Evolutionary conservation across 2,329 filamentous ascomycete species (phyloP).

Genomic region (Apiospora hydei): DNA sequence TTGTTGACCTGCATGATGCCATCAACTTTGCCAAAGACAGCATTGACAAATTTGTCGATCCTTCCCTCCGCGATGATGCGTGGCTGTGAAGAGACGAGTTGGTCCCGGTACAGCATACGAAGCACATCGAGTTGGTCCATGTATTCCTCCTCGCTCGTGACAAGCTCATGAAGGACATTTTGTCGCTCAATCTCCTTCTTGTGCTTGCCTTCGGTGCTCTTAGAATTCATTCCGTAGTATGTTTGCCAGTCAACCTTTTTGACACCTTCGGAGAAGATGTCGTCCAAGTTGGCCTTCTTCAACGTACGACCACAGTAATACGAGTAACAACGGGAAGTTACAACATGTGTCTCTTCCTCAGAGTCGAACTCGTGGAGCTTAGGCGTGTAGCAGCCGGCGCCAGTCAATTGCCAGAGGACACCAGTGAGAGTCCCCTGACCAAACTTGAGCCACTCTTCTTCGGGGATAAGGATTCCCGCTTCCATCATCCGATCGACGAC

Average conservation of each 20-base stretch:
- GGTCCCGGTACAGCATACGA: constrained; percentile 83
- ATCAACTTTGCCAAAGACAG: constrained; percentile 92
- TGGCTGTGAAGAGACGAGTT: constrained; percentile 74
- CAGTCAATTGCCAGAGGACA: constrained; percentile 91
- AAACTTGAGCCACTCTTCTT: constrained; percentile 98
- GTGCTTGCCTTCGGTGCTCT: constrained; percentile 72
- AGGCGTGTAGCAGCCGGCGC: constrained; percentile 88
- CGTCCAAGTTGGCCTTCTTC: constrained; percentile 90
- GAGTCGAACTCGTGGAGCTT: constrained; percentile 73
- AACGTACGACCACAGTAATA: constrained; percentile 92
- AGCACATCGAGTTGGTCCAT: constrained; percentile 90
- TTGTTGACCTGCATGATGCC: constrained; percentile 90
- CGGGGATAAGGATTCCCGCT: constrained; percentile 78
- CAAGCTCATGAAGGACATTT: constrained; percentile 93
- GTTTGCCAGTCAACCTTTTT: constrained; percentile 86
- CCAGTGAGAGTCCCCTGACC: constrained; percentile 81
- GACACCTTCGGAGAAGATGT: constrained; percentile 71
- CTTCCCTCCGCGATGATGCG: constrained; percentile 82
- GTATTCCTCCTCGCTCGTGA: constrained; percentile 90
- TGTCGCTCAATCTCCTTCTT: constrained; percentile 93
- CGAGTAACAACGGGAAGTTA: constrained; percentile 85
- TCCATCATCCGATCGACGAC: constrained; percentile 83
- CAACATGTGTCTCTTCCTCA: constrained; percentile 51
- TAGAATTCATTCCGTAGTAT: constrained; percentile 84
- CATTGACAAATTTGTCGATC: constrained; percentile 78